These are phyloP conservation scores for Arachis stenosperma DNA, from an alignment of 306 rosid genomes.

Conservation along the genomic window DNA sequence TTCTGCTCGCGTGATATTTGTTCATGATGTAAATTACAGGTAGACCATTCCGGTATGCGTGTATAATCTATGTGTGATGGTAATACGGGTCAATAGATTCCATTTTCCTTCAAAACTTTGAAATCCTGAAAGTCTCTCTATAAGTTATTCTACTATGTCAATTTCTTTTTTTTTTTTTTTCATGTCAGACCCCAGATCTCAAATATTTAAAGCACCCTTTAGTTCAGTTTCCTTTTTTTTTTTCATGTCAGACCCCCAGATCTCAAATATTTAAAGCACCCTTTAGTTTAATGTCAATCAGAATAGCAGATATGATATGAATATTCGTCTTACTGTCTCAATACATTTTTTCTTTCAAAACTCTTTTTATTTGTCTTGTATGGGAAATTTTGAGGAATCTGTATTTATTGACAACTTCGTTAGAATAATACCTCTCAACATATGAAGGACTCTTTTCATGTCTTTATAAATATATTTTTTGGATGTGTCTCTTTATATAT, in stretches of 20 bases:
- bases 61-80: constrained; percentile 29
- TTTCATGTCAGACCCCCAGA: constrained; percentile 28
- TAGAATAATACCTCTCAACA: constrained; percentile 43
- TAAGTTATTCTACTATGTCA: constrained; percentile 4
- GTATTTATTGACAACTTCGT: constrained; percentile 28
- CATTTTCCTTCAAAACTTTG: constrained; percentile 6
- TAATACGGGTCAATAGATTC: constrained; percentile 15
- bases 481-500: no score
- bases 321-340: constrained; percentile 17
- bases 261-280: constrained; percentile 33
- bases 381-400: constrained; percentile 17
- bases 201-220: constrained; percentile 27
- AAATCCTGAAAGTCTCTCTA: constrained; percentile 25
- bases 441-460: constrained; percentile 40
- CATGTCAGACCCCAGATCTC: constrained; percentile 30
- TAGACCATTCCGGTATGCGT: constrained; percentile 27
- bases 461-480: no score
- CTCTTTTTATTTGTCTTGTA: neutral
- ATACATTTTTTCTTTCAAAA: constrained; percentile 5
- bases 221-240: constrained; percentile 5
- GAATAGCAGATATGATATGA: neutral
- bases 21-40: neutral
- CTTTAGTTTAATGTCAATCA: constrained; percentile 20
- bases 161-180: constrained; percentile 9
- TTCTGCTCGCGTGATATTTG: no score